Base-by-base conservation (phyloP, 306 rosid genomes). In the Rubus parviflorus region DNA sequence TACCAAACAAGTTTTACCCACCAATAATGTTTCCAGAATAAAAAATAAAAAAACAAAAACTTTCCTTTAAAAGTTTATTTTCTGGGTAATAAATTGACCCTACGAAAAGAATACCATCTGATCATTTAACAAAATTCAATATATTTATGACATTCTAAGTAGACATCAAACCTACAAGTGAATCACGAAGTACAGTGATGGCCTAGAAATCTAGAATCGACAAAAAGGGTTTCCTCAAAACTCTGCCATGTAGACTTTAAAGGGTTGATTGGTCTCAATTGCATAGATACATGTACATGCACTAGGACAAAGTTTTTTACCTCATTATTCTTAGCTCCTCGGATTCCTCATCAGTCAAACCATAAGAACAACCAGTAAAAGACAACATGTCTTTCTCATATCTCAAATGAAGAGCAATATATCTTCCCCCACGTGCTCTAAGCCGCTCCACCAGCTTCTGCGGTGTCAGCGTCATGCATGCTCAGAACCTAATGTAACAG, bases 381-480 rank as follows among this genome's bases (percentile, higher is more conserved):
- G 98, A 84, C 79, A 93, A 85, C 98, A 91, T 93, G 86, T 93
- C 98, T 86, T 91, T 91, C 89, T 93, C 98, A 74, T 88, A 93
- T 88, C 97, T 88, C 84, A 93, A 86, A 85, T 93, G 98, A 79
- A 93, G 98, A 74, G 97, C 94, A 74, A 93, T 93, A 80, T 93
- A 93, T 87, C 89, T 90, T 82, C 83, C 90, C 67, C 97, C 91
- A 7, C 71, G 90, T 79, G 92, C 81, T 84, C 90, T 90, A 82
- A 93, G 90, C 63, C 97, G 97, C 85, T 93, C 96, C 85, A 89
- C 97, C 97, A 93, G 89, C 88, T 88, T 93, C 98, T 93, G 98
- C 87, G 84, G 88, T 87, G 89, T 93, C 91, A 91, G 88, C 90
- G 91, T 80, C 91, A 91, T 81, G 96, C 88, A 88, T 90, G 91